Evolutionary conservation across 306 rosid genomes (phyloP).

Genomic region (Chamaecrista fasciculata): DNA sequence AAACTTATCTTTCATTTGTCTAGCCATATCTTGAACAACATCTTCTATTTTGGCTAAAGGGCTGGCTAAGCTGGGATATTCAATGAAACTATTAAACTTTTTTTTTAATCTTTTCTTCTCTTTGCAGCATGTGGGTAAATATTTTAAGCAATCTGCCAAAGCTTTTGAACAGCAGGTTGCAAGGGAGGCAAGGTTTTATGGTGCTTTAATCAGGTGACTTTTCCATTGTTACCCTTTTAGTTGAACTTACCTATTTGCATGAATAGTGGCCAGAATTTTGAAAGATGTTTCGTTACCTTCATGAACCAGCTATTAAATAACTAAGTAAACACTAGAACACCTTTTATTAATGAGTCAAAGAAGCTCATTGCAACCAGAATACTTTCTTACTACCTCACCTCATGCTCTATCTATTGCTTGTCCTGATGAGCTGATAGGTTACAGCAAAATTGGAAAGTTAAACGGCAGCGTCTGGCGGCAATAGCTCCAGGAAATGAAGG

Average conservation of each 20-base stretch:
- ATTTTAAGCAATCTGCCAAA: slow-evolving; percentile 89
- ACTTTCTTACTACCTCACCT: slow-evolving; percentile 21
- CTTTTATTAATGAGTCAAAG: slow-evolving; percentile 19
- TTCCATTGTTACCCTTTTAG: slow-evolving; percentile 1
- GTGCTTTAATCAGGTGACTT: slow-evolving; percentile 80
- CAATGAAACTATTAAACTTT: slow-evolving; percentile 13
- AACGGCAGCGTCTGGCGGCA: slow-evolving; percentile 78
- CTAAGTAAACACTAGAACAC: background rate
- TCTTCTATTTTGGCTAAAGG: no score
- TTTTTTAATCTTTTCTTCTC: slow-evolving; percentile 14
- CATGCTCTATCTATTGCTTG: slow-evolving; percentile 4
- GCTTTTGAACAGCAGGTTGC: slow-evolving; percentile 89
- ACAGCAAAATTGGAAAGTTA: slow-evolving; percentile 99
- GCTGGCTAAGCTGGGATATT: slow-evolving; percentile 2
- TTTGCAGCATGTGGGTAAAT: slow-evolving; percentile 83
- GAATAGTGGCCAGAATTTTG: slow-evolving; percentile 5
- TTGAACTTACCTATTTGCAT: background rate
- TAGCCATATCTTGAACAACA: no score
- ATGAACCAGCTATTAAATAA: slow-evolving; percentile 15
- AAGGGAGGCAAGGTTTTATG: slow-evolving; percentile 95
- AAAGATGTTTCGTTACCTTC: slow-evolving; percentile 5
- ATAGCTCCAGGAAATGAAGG: slow-evolving; percentile 87
- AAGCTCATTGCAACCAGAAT: slow-evolving; percentile 14
- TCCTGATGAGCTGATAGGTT: slow-evolving; percentile 59
- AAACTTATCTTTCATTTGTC: no score